Percentiles rank a stretch among this genome's conserved stretches.
Evolutionary conservation across 2,329 filamentous ascomycete species (phyloP).

Genomic region (Akanthomyces muscarius): DNA sequence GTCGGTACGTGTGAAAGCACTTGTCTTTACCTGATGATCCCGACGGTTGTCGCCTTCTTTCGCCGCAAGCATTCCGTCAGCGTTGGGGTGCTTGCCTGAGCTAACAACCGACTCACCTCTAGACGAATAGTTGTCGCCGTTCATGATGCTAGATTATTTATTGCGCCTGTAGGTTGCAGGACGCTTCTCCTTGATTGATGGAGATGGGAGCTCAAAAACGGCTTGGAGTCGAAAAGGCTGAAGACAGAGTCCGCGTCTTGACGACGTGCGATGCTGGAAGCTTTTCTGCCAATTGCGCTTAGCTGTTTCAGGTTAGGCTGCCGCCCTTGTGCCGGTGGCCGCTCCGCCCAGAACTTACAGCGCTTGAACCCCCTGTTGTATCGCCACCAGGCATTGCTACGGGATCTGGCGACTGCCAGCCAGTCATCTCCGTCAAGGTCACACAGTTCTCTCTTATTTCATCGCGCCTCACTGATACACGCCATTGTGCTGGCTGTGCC

Average conservation of each 20-base stretch:
- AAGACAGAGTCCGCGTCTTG: slow-evolving; percentile 17
- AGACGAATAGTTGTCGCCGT: slow-evolving; percentile 78
- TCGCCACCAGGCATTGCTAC: neutral
- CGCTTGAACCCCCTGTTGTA: neutral
- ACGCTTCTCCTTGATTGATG: slow-evolving; percentile 19
- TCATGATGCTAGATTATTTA: slow-evolving; percentile 53
- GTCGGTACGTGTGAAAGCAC: neutral
- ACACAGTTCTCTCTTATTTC: neutral
- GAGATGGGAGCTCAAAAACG: slow-evolving; percentile 19
- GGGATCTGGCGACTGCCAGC: slow-evolving; percentile 1
- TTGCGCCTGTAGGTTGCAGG: slow-evolving; percentile 18
- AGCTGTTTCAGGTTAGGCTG: slow-evolving; percentile 11
- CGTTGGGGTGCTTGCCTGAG: slow-evolving; percentile 21
- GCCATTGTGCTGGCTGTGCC: neutral
- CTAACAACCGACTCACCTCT: slow-evolving; percentile 55
- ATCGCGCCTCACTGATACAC: neutral
- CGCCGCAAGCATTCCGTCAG: slow-evolving; percentile 21
- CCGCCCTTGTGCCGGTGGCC: neutral
- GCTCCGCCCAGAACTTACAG: neutral
- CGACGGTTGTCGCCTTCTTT: slow-evolving; percentile 50
- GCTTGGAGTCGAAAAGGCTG: neutral
- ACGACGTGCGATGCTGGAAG: slow-evolving; percentile 18
- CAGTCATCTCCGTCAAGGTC: neutral
- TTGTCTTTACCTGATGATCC: slow-evolving; percentile 49
- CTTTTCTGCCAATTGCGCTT: slow-evolving; percentile 17